These are phyloP conservation scores for Cytospora leucostoma DNA, from an alignment of 2,329 filamentous ascomycete species.

Conservation along the genomic window DNA sequence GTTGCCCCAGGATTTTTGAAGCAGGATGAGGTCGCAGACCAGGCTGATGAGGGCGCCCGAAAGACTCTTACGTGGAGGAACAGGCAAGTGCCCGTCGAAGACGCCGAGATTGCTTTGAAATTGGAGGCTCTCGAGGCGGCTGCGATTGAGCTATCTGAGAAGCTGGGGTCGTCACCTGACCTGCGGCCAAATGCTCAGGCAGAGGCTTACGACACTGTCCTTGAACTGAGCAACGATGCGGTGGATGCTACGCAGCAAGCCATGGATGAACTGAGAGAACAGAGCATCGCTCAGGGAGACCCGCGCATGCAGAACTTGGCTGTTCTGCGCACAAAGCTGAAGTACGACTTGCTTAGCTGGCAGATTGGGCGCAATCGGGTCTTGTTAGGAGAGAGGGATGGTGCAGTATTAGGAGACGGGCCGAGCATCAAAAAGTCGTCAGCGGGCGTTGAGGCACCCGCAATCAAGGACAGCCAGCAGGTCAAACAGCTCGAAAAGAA, in stretches of 20 bases:
- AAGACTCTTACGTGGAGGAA: slow-evolving; percentile 83
- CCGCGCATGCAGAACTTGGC: slow-evolving; percentile 88
- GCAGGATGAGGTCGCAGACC: slow-evolving; percentile 55
- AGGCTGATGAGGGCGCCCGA: slow-evolving; percentile 53
- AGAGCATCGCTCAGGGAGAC: slow-evolving; percentile 83
- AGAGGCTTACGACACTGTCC: slow-evolving; percentile 85
- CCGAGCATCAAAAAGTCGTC: slow-evolving; percentile 42
- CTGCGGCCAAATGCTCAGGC: slow-evolving; percentile 67
- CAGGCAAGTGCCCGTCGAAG: slow-evolving; percentile 83
- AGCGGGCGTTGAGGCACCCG: slow-evolving; percentile 64
- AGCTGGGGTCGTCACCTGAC: slow-evolving; percentile 46
- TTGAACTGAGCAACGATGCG: slow-evolving; percentile 88
- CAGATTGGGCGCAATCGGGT: slow-evolving; percentile 90
- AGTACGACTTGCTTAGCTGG: slow-evolving; percentile 93
- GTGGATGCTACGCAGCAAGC: slow-evolving; percentile 91
- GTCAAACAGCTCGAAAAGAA: slow-evolving; percentile 80
- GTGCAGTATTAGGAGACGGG: slow-evolving; percentile 59
- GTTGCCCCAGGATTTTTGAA: slow-evolving; percentile 69
- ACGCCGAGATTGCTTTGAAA: slow-evolving; percentile 86
- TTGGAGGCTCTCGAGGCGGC: slow-evolving; percentile 68
- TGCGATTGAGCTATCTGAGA: slow-evolving; percentile 50
- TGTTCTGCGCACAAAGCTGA: slow-evolving; percentile 88
- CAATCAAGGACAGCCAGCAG: slow-evolving; percentile 55
- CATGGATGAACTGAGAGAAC: slow-evolving; percentile 83
- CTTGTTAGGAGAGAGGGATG: slow-evolving; percentile 80